A percentile compares a stretch with the other conserved stretches of the same genome.
phyloP scores from a whole-genome alignment of 2,329 filamentous ascomycete genomes.

The Sclerotinia borealis region DNA sequence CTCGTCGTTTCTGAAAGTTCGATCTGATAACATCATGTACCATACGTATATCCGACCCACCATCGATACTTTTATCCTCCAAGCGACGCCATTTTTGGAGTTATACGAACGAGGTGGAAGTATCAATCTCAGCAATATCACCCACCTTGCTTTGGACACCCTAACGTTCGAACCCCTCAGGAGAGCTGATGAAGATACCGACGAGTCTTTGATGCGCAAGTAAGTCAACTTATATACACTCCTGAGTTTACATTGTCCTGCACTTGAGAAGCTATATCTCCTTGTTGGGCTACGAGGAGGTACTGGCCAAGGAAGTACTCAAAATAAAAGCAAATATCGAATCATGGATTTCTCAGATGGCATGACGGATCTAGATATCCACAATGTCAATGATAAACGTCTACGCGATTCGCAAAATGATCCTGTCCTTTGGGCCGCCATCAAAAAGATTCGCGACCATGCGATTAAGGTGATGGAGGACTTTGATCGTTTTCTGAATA shows the following conservation, averaged over 20 bases:
- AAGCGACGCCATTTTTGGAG: rapidly evolving
- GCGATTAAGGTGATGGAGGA: neutral
- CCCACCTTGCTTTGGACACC: neutral
- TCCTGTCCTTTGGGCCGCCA: neutral
- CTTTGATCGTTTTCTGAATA: neutral
- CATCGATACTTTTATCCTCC: neutral
- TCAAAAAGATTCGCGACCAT: rapidly evolving
- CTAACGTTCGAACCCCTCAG: too few species aligned
- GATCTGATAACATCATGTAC: neutral
- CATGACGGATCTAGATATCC: neutral
- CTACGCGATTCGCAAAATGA: neutral
- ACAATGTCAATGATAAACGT: too few species aligned
- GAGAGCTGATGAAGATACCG: rapidly evolving
- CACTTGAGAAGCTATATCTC: neutral
- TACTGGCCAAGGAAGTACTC: rapidly evolving
- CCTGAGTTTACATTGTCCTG: neutral
- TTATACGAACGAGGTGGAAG: neutral
- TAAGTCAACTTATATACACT: neutral
- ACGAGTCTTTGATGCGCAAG: neutral
- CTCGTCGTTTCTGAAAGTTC: rapidly evolving
- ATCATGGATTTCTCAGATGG: neutral
- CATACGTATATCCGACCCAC: neutral
- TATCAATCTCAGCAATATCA: neutral
- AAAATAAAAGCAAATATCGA: neutral
- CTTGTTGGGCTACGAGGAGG: neutral